A percentile compares a stretch with the other conserved stretches of the same genome.
Conservation (phyloP, 2,329 filamentous ascomycete species). For the Sporothrix luriei region DNA sequence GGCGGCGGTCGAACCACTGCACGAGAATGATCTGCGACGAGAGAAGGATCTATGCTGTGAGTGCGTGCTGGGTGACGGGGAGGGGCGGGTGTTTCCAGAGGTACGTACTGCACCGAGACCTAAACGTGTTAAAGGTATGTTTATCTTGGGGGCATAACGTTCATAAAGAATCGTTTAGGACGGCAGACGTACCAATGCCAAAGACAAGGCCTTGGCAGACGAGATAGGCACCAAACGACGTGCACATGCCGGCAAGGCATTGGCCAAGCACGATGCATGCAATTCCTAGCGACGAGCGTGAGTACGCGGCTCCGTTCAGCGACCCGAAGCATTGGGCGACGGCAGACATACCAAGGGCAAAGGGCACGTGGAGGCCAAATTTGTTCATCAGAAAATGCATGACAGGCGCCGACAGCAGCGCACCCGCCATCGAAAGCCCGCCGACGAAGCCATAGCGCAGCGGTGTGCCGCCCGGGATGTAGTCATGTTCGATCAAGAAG, state of each 20-base stretch:
- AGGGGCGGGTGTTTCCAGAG: neutral
- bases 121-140: neutral
- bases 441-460: constrained; percentile 31
- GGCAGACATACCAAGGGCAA: neutral
- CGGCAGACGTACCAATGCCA: constrained; percentile 17
- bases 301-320: too few relatives aligned
- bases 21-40: constrained; percentile 15
- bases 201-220: constrained; percentile 31
- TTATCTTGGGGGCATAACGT: neutral
- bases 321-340: too few relatives aligned
- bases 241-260: constrained; percentile 25
- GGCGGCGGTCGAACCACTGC: constrained; percentile 29
- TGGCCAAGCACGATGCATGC: constrained; percentile 29
- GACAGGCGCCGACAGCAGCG: constrained; percentile 17
- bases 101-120: constrained; percentile 16
- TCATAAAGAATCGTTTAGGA: neutral
- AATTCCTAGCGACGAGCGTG: neutral
- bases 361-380: constrained; percentile 11
- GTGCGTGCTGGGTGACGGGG: neutral
- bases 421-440: constrained; percentile 26
- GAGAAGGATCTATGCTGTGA: constrained; percentile 15
- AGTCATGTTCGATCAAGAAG: constrained; percentile 25
- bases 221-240: constrained; percentile 25
- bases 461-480: constrained; percentile 24
- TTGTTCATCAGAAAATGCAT: neutral